phyloP scores from a whole-genome alignment of 1,284 basidiomycete genomes.

The Leccinum variabile region DNA sequence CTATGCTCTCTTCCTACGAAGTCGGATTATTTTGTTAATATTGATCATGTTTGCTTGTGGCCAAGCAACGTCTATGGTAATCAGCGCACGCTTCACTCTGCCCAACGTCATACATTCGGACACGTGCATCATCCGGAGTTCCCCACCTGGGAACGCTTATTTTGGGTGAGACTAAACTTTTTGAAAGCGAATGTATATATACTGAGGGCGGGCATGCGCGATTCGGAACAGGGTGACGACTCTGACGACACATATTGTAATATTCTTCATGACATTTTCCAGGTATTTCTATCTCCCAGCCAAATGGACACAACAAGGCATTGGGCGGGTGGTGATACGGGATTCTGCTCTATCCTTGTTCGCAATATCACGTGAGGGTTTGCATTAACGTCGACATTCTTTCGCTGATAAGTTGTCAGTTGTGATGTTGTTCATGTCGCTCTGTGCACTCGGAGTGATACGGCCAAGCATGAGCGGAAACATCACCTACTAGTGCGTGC shows the following conservation, averaged over 20 bases:
- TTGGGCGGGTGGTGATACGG: conserved; percentile 8
- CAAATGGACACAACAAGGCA: background rate
- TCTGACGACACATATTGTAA: conserved; percentile 9
- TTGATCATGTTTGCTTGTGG: conserved; percentile 1
- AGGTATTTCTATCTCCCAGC: conserved; percentile 7
- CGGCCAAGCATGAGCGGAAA: conserved; percentile 9
- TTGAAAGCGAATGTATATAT: no score
- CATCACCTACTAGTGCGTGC: conserved; percentile 13
- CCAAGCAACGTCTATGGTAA: conserved; percentile 13
- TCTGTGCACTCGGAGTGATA: conserved; percentile 6
- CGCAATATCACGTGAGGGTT: conserved; percentile 1
- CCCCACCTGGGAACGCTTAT: conserved; percentile 8
- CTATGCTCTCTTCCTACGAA: conserved; percentile 16
- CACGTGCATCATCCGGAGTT: conserved; percentile 11
- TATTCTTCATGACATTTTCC: conserved; percentile 15
- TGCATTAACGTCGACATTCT: background rate
- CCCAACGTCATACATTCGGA: conserved; percentile 3
- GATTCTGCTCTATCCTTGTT: conserved; percentile 8
- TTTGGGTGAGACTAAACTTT: conserved; percentile 11
- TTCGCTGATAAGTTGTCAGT: background rate
- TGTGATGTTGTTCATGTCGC: conserved; percentile 10
- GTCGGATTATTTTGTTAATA: conserved; percentile 6
- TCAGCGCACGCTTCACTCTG: conserved; percentile 11
- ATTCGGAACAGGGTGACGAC: conserved; percentile 12
- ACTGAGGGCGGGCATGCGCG: background rate